Base-by-base conservation (phyloP, 495 filamentous ascomycete species). In the Hypoxylon cercidicola region DNA sequence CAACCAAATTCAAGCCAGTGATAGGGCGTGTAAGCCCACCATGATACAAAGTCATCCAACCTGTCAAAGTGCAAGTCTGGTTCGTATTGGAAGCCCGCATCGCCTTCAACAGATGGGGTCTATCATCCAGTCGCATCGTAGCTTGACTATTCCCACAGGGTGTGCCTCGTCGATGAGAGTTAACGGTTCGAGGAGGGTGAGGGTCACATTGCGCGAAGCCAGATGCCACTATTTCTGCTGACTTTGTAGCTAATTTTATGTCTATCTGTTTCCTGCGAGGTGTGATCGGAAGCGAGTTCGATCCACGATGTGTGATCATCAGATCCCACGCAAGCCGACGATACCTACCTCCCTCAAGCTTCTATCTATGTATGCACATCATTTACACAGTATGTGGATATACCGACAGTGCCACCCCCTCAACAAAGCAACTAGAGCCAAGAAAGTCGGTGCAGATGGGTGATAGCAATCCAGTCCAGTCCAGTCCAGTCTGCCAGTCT, bases 401-500 rank as follows among this genome's bases (percentile, higher is more conserved):
- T 23, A 34, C 54, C 30, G 30, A 32, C 30, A 10, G 55, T 37
- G 39, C 30, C 4, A 41, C 55, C 28, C 47, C 25, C 20, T 52
- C 32, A 16, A 10, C 30, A 32, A 32, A 20, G 37, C 15, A 41
- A 34, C 45, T 45, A 25, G 34, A 67, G 60, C 64, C 64, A 55
- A 52, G 51, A 55, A 56, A 60, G 39, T 68, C 58, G 65, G 65
- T 63, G 62, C 65, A 60, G 65, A 64, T 60, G 65, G 65, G 55
- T 60, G 60, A 68, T 63, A 53, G 65, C 65, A 32, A 8, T 32
- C 4, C 30, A 32, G 30, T 9, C 8, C 30, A 32, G 30, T 32
- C 30, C 30, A 64, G 60, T 64, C 60, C 34, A 68, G 64, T 60
- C 60, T 60, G 65, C 62, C 35, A n/a, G n/a, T n/a, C n/a, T n/a